A percentile compares a stretch with the other conserved stretches of the same genome.
These are phyloP conservation scores for Graphiopsis chlorocephala DNA, from an alignment of 2,329 filamentous ascomycete genomes.

Conservation along the genomic window DNA sequence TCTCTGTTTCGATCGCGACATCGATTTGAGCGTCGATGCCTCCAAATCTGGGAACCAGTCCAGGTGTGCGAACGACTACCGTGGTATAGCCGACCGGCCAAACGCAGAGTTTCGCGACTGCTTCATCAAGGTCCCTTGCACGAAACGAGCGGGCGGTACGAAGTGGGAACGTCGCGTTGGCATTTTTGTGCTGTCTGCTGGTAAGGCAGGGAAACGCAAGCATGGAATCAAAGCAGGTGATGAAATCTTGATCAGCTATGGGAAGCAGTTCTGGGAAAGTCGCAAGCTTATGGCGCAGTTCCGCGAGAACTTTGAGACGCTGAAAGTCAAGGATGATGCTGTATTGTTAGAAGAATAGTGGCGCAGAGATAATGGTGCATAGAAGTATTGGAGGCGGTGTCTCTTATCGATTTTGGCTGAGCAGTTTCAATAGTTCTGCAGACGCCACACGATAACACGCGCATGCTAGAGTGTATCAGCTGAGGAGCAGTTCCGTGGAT, in stretches of 20 bases:
- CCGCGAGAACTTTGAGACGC: conserved; percentile 29
- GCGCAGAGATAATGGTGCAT: conserved; percentile 3
- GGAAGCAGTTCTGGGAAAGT: conserved; percentile 42
- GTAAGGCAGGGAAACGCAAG: conserved; percentile 48
- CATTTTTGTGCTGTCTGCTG: conserved; percentile 49
- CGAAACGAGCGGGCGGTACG: conserved; percentile 36
- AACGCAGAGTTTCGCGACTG: conserved; percentile 40
- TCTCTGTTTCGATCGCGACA: conserved; percentile 49
- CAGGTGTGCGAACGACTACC: conserved; percentile 55
- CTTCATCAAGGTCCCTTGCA: conserved; percentile 38
- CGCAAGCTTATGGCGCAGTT: conserved; percentile 26
- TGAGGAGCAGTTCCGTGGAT: not conserved
- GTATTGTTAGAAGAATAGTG: conserved; percentile 23
- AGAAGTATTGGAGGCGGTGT: not conserved
- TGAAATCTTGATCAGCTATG: conserved; percentile 55
- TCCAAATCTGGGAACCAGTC: conserved; percentile 50
- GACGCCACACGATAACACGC: conserved; percentile 2
- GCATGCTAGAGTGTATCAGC: not conserved
- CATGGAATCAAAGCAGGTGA: conserved; percentile 48
- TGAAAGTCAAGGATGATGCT: conserved; percentile 27
- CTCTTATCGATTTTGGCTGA: conserved; percentile 1
- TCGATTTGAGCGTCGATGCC: conserved; percentile 50
- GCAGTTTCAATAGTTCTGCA: not conserved
- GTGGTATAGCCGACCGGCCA: conserved; percentile 43
- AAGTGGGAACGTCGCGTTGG: conserved; percentile 48